Evolutionary conservation across 2,329 filamentous ascomycete species (phyloP).

Genomic region (Monilinia aucupariae): DNA sequence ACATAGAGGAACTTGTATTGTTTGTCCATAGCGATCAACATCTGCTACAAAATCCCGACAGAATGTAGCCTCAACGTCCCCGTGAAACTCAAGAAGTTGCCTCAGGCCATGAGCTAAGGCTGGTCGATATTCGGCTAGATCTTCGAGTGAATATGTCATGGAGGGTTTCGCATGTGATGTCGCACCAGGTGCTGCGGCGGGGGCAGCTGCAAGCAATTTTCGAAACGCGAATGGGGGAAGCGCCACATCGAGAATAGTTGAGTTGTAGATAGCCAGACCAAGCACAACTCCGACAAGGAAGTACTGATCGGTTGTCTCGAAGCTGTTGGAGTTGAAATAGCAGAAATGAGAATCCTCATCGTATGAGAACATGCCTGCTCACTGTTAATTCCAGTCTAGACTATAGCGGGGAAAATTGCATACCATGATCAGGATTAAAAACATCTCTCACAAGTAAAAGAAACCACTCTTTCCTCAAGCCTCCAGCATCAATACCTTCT

Average conservation of each 20-base stretch:
- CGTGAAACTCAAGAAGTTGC: conserved; percentile 74
- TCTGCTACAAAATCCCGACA: conserved; percentile 77
- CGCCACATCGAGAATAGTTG: conserved; percentile 82
- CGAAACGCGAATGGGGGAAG: conserved; percentile 85
- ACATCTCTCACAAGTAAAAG: conserved; percentile 80
- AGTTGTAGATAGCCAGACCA: conserved; percentile 90
- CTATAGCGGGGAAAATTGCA: conserved; percentile 32
- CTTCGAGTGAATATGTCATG: conserved; percentile 72
- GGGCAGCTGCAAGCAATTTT: conserved; percentile 74
- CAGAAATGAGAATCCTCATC: conserved; percentile 87
- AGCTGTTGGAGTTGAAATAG: conserved; percentile 87
- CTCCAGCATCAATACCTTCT: conserved; percentile 86
- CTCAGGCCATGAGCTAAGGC: conserved; percentile 68
- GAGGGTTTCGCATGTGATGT: conserved; percentile 52
- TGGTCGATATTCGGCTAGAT: conserved; percentile 77
- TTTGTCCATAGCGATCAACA: conserved; percentile 68
- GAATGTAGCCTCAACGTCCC: conserved; percentile 75
- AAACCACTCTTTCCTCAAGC: conserved; percentile 92
- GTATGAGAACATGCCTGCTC: conserved; percentile 78
- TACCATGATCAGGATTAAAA: conserved; percentile 85
- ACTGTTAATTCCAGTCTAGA: conserved; percentile 18
- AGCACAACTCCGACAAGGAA: conserved; percentile 84
- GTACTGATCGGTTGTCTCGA: conserved; percentile 88
- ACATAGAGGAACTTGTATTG: conserved; percentile 63
- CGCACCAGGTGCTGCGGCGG: conserved; percentile 50